Base-by-base conservation (phyloP, 352 stramenopile genomes). In the Lagenidium giganteum region DNA sequence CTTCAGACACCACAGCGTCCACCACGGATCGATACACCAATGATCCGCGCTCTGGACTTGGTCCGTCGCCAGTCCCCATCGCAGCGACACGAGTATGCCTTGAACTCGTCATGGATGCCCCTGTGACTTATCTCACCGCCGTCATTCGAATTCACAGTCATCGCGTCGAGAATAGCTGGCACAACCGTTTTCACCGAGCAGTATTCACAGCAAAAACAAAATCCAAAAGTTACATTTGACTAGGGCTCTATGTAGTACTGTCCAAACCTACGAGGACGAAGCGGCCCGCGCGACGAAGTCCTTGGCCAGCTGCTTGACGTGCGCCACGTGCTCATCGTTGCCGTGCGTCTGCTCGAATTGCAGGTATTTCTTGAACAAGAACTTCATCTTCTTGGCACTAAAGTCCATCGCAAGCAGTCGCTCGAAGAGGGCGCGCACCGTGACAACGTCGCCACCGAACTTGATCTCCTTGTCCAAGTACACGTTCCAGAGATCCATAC, bases 391-490 rank as follows among this genome's bases (percentile, higher is more conserved):
- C 62, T 98, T 98, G 49, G 96, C 81, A 7, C 77, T 96, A 34
- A 98, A 97, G 24, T 98, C 94, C 72, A 97, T 93, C 16, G 83
- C 81, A 14, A 97, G 47, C n/a, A 97, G 65, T 11, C 84, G 88
- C 47, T 95, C 79, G 37, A 98, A 96, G 35, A 98, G 70, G 18
- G 70, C 61, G 26, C 95, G 79, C 37, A 95, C 93, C n/a, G 83
- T 64, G 1, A 66, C 70, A 2, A 83, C 61, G 26, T 91, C 82
- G 46, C 67, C 63, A 34, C 91, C 77, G 34, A 83, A 93, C 70
- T 98, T 98, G 47, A 98, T 83, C 73, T 98, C 95, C 68, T 98
- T 98, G 65, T 98, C 95, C 57, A 98, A 54, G 65, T 98, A 98
- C 17, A 98, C 91, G 67, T 97, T 98, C 67, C 96, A 93, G 20